Evolutionary conservation across 2,329 filamentous ascomycete genomes (phyloP).

Genomic region (Malbranchea cinnamomea): DNA sequence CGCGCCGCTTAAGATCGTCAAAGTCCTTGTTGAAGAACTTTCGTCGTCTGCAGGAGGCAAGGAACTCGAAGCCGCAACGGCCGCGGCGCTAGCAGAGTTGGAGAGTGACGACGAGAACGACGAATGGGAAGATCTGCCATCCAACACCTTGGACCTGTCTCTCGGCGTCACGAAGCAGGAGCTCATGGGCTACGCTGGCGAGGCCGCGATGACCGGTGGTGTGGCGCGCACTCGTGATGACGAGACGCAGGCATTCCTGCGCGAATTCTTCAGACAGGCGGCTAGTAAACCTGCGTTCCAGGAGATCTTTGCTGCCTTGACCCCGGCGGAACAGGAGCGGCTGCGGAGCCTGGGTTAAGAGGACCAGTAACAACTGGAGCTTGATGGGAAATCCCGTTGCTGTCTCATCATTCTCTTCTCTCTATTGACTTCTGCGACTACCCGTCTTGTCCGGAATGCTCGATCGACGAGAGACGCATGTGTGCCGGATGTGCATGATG

Average conservation of each 20-base stretch:
- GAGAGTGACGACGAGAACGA: constrained; percentile 58
- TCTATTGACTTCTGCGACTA: no score
- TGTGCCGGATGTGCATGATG: no score
- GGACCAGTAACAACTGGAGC: no score
- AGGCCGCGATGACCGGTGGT: constrained; percentile 33
- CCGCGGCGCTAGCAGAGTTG: constrained; percentile 45
- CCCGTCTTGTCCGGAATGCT: no score
- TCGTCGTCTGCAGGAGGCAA: constrained; percentile 55
- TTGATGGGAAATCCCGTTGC: constrained; percentile 1
- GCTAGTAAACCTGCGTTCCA: constrained; percentile 40
- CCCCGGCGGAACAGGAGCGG: constrained; percentile 33
- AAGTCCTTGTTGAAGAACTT: constrained; percentile 87
- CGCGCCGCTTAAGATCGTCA: constrained; percentile 86
- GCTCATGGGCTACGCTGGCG: constrained; percentile 62
- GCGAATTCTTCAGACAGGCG: constrained; percentile 58
- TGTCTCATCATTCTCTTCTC: neutral
- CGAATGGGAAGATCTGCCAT: constrained; percentile 77
- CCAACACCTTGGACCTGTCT: constrained; percentile 62
- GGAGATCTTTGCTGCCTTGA: constrained; percentile 40
- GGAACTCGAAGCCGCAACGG: constrained; percentile 39
- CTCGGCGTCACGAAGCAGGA: constrained; percentile 54
- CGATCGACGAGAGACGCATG: no score
- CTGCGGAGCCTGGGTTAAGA: constrained; percentile 14
- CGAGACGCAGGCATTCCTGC: constrained; percentile 73
- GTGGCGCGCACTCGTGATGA: constrained; percentile 59